Evolutionary conservation across 805 yeast genomes (phyloP).

Genomic region (Saccharomycopsis microspora): DNA sequence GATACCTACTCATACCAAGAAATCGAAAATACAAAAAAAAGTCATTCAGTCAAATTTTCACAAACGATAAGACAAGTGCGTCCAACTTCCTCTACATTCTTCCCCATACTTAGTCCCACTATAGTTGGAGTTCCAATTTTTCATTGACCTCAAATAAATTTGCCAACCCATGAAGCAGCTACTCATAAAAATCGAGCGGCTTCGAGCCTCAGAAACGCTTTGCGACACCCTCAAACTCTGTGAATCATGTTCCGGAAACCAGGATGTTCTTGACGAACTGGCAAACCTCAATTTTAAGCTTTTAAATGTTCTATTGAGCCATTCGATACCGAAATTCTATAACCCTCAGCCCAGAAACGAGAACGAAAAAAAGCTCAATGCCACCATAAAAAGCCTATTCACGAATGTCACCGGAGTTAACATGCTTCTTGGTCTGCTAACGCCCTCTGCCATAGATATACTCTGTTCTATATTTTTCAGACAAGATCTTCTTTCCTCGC

Average conservation of each 20-base stretch:
- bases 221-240: background rate
- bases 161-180: conserved; percentile 10
- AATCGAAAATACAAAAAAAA: too few species aligned
- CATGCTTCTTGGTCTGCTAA: conserved; percentile 3
- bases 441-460: background rate
- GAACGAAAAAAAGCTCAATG: background rate
- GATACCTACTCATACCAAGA: too few species aligned
- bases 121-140: too few species aligned
- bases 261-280: background rate
- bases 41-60: too few species aligned
- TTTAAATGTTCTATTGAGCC: conserved; percentile 4
- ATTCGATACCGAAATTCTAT: conserved; percentile 10
- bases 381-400: conserved; percentile 1
- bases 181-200: conserved; percentile 7
- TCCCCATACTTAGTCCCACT: too few species aligned
- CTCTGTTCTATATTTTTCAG: background rate
- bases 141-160: background rate
- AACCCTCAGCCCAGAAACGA: background rate
- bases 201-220: background rate
- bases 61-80: too few species aligned
- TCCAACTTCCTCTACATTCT: too few species aligned
- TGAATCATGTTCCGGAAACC: background rate
- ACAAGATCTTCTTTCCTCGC: background rate
- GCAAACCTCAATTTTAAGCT: conserved; percentile 12
- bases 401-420: conserved; percentile 7